These are phyloP conservation scores for Phytophthora pisi DNA, from an alignment of 352 stramenopile genomes.

Conservation along the genomic window DNA sequence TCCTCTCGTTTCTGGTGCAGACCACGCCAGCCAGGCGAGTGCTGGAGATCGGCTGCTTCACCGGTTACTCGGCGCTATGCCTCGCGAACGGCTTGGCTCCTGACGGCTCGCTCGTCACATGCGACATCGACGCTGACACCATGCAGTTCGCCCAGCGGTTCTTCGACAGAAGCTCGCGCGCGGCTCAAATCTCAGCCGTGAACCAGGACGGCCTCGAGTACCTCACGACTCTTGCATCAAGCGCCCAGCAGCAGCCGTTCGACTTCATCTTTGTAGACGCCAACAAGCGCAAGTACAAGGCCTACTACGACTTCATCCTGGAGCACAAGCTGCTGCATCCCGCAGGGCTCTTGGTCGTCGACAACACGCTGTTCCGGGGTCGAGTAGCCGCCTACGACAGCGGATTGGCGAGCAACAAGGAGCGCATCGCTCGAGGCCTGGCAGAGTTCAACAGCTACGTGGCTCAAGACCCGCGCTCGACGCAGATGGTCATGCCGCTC, in stretches of 20 bases:
- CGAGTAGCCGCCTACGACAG: slow-evolving; percentile 75
- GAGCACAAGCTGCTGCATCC: slow-evolving; percentile 72
- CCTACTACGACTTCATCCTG: slow-evolving; percentile 87
- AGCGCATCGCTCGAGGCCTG: slow-evolving; percentile 68
- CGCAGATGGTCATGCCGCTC: slow-evolving; percentile 89
- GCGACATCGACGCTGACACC: slow-evolving; percentile 57
- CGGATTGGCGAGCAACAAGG: slow-evolving; percentile 50
- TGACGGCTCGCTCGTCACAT: slow-evolving; percentile 51
- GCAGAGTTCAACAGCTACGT: slow-evolving; percentile 91
- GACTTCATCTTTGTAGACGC: slow-evolving; percentile 96
- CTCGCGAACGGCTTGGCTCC: slow-evolving; percentile 61
- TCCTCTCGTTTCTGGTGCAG: slow-evolving; percentile 78
- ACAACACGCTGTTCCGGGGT: slow-evolving; percentile 95
- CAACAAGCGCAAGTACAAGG: slow-evolving; percentile 91
- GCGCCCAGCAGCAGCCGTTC: slow-evolving; percentile 50
- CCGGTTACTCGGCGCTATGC: slow-evolving; percentile 92
- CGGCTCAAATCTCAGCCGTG: slow-evolving; percentile 43
- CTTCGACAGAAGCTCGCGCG: slow-evolving; percentile 49
- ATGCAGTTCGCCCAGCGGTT: slow-evolving; percentile 58
- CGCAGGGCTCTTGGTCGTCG: slow-evolving; percentile 86
- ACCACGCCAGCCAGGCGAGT: slow-evolving; percentile 73
- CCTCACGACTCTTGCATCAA: slow-evolving; percentile 32
- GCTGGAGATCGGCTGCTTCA: slow-evolving; percentile 94
- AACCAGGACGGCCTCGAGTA: slow-evolving; percentile 52
- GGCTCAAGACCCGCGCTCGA: slow-evolving; percentile 69